Base-by-base conservation (phyloP, 2,329 filamentous ascomycete genomes). In the Cladophialophora yegresii region DNA sequence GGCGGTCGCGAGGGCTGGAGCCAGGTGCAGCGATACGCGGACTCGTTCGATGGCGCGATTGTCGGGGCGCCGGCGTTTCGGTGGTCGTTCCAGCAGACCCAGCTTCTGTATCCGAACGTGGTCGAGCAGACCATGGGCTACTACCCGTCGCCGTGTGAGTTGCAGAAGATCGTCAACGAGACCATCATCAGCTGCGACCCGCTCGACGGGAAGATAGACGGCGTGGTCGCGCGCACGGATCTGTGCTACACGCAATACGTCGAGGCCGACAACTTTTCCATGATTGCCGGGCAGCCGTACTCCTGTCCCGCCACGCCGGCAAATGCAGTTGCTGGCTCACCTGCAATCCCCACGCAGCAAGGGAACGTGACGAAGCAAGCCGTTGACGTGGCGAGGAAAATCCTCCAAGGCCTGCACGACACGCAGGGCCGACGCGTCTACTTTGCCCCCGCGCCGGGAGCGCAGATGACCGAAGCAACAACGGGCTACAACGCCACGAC, bases 161-260 rank as follows among this genome's bases (percentile, higher is more conserved):
- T 85, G 13, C 75, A 77, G 5, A 80, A 79, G 69, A 84, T 85
- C 53, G 77, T 82, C 22, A 85, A 85, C 69, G 75, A 77, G 45
- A 86, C 84, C 4, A 84, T 86, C 54, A 75, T 75, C 1, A 79
- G 79, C 40, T 87, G 84, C 57, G 84, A 87, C 66, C 75, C 78
- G 7, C 75, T 87, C 5, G 84, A 87, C 61, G 84, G 85, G 5
- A 77, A 77, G 51, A 78, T 76, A 0, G 84, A 87, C 61, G 83
- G 84, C 12, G 82, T 86, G 4, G 77, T 87, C 50, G 75, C 79
- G 7, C 77, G 81, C 4, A 79, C 77, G 0, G 80, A 83, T 58
- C 76, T 83, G 8, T 83, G 80, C 76, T 77, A 75, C 62, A 67
- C 81, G 5, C 69, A 79, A 49, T 82, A 13, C 8, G 47, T 50